These are phyloP conservation scores for Myxozyma lipomycoides DNA, from an alignment of 805 yeast species.

Conservation along the genomic window DNA sequence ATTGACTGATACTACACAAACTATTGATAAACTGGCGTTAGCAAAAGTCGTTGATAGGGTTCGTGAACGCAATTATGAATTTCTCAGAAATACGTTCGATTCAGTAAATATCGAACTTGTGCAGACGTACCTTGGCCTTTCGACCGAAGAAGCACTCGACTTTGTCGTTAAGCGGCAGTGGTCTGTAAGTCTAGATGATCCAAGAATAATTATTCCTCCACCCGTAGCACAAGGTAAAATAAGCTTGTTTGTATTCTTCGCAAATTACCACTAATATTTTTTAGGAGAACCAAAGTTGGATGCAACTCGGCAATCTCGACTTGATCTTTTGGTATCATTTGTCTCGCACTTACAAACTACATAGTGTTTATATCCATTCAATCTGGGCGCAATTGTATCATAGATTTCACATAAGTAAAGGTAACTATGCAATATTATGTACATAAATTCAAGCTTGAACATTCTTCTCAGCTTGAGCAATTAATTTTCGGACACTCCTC, in stretches of 20 bases:
- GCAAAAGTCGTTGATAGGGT: background rate
- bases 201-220: background rate
- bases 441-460: background rate
- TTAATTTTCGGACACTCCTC: slow-evolving; percentile 11
- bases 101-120: slow-evolving; percentile 1
- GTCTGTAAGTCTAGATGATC: slow-evolving; percentile 1
- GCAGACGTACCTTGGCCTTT: slow-evolving; percentile 4
- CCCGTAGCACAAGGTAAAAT: background rate
- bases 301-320: background rate
- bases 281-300: background rate
- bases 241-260: too few relatives aligned
- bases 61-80: slow-evolving; percentile 7
- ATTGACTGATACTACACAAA: background rate
- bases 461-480: slow-evolving; percentile 5
- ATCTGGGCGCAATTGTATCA: background rate
- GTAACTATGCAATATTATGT: background rate
- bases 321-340: slow-evolving; percentile 1
- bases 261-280: too few relatives aligned
- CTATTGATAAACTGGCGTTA: background rate
- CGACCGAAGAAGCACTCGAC: background rate
- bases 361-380: background rate
- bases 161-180: slow-evolving; percentile 1
- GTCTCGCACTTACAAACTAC: slow-evolving; percentile 2
- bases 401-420: background rate
- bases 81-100: slow-evolving; percentile 3